phyloP scores from a whole-genome alignment of 1,139 yeast species.

The Scheffersomyces illinoinensis region DNA sequence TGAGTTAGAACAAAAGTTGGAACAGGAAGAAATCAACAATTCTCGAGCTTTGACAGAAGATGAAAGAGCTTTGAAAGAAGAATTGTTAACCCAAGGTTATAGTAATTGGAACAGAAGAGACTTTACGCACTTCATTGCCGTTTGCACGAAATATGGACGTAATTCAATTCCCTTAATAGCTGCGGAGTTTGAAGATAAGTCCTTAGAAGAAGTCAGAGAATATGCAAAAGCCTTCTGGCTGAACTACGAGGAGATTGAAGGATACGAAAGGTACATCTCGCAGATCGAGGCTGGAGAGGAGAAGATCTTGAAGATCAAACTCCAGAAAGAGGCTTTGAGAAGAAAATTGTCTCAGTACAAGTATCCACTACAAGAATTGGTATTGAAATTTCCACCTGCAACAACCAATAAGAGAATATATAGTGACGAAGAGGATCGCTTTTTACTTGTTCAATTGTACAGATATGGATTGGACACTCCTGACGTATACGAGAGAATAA shows the following conservation, averaged over 20 bases:
- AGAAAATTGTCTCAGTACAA: conserved; percentile 60
- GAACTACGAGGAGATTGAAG: conserved; percentile 65
- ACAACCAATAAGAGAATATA: conserved; percentile 57
- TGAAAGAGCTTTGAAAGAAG: conserved; percentile 58
- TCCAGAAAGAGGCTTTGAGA: conserved; percentile 68
- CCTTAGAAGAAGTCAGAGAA: conserved; percentile 65
- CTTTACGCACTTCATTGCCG: conserved; percentile 63
- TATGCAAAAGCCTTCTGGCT: conserved; percentile 72
- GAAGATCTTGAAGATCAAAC: conserved; percentile 53
- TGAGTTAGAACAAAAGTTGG: conserved; percentile 54
- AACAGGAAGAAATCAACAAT: conserved; percentile 62
- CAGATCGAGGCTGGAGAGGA: conserved; percentile 81
- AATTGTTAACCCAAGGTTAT: conserved; percentile 58
- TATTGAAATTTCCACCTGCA: conserved; percentile 62
- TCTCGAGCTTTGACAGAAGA: conserved; percentile 69
- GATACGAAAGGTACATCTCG: conserved; percentile 64
- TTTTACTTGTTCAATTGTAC: conserved; percentile 62
- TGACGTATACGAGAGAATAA: conserved; percentile 63
- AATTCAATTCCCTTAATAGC: conserved; percentile 62
- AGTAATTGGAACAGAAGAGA: conserved; percentile 73
- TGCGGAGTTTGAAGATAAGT: conserved; percentile 63
- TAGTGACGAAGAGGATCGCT: conserved; percentile 75
- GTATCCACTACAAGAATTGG: conserved; percentile 66
- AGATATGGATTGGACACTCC: conserved; percentile 66
- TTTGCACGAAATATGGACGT: conserved; percentile 68